A percentile compares a stretch with the other conserved stretches of the same genome.
Evolutionary conservation across 805 yeast genomes (phyloP).

Genomic region (Pichia insulana): DNA sequence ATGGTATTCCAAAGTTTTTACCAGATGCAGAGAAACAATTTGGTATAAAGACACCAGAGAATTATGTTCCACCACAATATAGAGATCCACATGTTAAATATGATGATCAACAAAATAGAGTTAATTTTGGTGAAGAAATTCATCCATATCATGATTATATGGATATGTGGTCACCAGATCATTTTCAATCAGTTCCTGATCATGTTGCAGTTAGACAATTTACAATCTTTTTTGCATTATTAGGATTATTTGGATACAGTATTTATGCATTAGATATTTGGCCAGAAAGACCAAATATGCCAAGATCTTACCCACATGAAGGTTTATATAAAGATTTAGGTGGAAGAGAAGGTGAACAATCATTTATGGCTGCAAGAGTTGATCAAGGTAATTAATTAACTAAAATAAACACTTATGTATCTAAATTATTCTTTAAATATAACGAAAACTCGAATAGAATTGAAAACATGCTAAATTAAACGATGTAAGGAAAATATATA

Average conservation of each 20-base stretch:
- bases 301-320: constrained; percentile 64
- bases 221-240: constrained; percentile 44
- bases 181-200: constrained; percentile 52
- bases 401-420: not conserved
- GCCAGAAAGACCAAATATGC: constrained; percentile 67
- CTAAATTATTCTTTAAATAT: too few species aligned
- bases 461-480: too few species aligned
- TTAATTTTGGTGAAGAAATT: constrained; percentile 67
- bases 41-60: constrained; percentile 52
- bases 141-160: constrained; percentile 64
- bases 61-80: constrained; percentile 44
- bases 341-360: constrained; percentile 42
- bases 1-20: constrained; percentile 23
- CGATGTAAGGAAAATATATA: not conserved
- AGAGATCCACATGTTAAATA: constrained; percentile 65
- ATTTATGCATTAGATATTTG: constrained; percentile 44
- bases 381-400: constrained; percentile 25
- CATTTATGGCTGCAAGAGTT: constrained; percentile 33
- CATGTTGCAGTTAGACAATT: constrained; percentile 52
- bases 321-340: constrained; percentile 75
- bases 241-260: constrained; percentile 33
- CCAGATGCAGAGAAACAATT: constrained; percentile 24
- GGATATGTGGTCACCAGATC: constrained; percentile 84
- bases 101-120: constrained; percentile 74
- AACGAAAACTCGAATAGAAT: too few species aligned